phyloP scores from a whole-genome alignment of 352 stramenopile genomes.

The Globisporangium radiosum region DNA sequence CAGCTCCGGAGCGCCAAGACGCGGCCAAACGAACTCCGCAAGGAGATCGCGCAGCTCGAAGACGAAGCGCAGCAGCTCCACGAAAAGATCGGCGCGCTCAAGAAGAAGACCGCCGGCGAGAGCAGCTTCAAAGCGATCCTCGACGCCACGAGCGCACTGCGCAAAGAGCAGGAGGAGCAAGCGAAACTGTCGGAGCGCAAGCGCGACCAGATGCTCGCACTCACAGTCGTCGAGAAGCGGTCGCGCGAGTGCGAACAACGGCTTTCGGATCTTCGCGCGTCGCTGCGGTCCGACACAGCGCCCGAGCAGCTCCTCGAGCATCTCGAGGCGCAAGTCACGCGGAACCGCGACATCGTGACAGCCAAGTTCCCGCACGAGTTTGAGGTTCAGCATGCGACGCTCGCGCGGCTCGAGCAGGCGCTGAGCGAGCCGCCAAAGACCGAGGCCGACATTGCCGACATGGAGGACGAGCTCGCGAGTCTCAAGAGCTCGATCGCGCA shows the following conservation, averaged over 20 bases:
- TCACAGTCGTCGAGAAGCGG: conserved; percentile 81
- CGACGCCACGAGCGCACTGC: conserved; percentile 84
- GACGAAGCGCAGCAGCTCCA: conserved; percentile 87
- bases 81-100: conserved; percentile 88
- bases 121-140: conserved; percentile 87
- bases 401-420: conserved; percentile 67
- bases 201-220: conserved; percentile 80
- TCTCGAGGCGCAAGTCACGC: conserved; percentile 67
- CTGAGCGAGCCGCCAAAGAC: conserved; percentile 77
- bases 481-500: conserved; percentile 55
- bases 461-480: conserved; percentile 75
- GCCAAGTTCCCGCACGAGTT: conserved; percentile 78
- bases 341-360: conserved; percentile 61
- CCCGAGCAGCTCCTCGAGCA: conserved; percentile 87
- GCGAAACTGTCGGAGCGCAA: conserved; percentile 87
- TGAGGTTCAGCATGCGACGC: conserved; percentile 58
- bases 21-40: conserved; percentile 74
- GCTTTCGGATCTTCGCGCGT: conserved; percentile 65
- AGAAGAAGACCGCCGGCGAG: conserved; percentile 82
- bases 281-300: conserved; percentile 64
- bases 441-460: conserved; percentile 82
- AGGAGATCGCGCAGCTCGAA: conserved; percentile 90
- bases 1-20: conserved; percentile 71
- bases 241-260: conserved; percentile 64
- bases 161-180: conserved; percentile 93